These are phyloP conservation scores for Phlebiopsis gigantea DNA, from an alignment of 768 basidiomycete genomes.

Conservation along the genomic window DNA sequence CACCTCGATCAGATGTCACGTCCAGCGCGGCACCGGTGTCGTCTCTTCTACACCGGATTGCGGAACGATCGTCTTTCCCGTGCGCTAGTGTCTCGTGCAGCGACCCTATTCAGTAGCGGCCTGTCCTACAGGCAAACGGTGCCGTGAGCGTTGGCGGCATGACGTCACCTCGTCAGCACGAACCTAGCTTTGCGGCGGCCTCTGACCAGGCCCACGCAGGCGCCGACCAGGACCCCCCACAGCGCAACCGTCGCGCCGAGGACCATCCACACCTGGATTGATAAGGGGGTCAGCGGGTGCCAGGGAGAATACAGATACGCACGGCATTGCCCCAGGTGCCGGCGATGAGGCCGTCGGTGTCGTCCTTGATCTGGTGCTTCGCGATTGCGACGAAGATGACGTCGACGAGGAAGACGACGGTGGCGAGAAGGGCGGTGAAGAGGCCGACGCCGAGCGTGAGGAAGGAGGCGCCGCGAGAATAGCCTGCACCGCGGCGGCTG, in stretches of 20 bases:
- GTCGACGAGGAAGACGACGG: slow-evolving; percentile 49
- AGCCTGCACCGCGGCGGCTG: slow-evolving; percentile 26
- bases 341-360: slow-evolving; percentile 34
- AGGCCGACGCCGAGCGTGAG: slow-evolving; percentile 32
- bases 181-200: slow-evolving; percentile 16
- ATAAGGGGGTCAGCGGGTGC: slow-evolving; percentile 1
- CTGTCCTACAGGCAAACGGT: not conserved
- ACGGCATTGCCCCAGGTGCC: slow-evolving; percentile 49
- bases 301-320: slow-evolving; percentile 16
- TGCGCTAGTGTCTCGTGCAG: not conserved
- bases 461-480: slow-evolving; percentile 34
- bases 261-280: slow-evolving; percentile 46
- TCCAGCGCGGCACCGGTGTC: too few species aligned
- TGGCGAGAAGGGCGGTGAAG: slow-evolving; percentile 40
- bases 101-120: slow-evolving; percentile 1
- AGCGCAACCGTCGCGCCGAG: slow-evolving; percentile 43
- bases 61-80: too few species aligned
- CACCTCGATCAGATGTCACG: too few species aligned
- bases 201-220: slow-evolving; percentile 31
- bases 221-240: slow-evolving; percentile 36
- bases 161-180: slow-evolving; percentile 1
- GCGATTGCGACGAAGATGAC: slow-evolving; percentile 43
- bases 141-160: not conserved
- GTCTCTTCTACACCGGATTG: too few species aligned
- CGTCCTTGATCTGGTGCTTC: slow-evolving; percentile 35